Evolutionary conservation across 2,329 filamentous ascomycete genomes (phyloP).

Genomic region (Diaporthe caulivora): DNA sequence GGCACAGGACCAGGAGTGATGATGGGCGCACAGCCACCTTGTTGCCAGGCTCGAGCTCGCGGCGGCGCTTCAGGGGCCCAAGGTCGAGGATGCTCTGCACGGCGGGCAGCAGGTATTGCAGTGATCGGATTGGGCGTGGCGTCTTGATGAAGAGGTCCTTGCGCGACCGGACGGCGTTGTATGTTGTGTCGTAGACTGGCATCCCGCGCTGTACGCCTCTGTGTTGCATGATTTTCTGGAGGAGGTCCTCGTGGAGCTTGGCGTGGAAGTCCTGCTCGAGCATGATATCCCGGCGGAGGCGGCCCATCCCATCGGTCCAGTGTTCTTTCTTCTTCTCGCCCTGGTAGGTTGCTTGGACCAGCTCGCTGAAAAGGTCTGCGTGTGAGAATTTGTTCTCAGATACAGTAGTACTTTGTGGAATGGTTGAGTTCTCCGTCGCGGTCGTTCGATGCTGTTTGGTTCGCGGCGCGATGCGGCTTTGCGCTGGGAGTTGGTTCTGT

Average conservation of each 20-base stretch:
- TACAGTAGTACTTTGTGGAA: neutral
- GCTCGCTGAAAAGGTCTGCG: no score
- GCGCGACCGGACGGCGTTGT: neutral
- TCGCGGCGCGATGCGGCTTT: no score
- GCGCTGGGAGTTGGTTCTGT: no score
- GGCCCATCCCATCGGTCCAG: neutral
- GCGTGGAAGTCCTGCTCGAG: neutral
- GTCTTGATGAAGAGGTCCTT: neutral
- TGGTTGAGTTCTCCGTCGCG: no score
- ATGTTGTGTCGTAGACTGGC: neutral
- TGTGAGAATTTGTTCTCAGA: no score
- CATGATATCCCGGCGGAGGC: fast-evolving
- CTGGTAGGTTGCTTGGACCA: no score
- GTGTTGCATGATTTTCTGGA: neutral
- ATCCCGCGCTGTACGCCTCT: neutral
- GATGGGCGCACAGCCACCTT: no score
- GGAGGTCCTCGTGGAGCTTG: neutral
- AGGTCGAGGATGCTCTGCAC: neutral
- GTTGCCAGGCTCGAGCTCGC: neutral
- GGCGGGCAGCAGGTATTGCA: neutral
- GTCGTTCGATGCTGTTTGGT: neutral
- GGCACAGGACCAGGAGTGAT: neutral
- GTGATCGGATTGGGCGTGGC: neutral
- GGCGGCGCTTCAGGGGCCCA: neutral
- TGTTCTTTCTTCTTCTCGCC: no score